Evolutionary conservation across 2,329 filamentous ascomycete genomes (phyloP).

Genomic region (Xylariaceae sp.): DNA sequence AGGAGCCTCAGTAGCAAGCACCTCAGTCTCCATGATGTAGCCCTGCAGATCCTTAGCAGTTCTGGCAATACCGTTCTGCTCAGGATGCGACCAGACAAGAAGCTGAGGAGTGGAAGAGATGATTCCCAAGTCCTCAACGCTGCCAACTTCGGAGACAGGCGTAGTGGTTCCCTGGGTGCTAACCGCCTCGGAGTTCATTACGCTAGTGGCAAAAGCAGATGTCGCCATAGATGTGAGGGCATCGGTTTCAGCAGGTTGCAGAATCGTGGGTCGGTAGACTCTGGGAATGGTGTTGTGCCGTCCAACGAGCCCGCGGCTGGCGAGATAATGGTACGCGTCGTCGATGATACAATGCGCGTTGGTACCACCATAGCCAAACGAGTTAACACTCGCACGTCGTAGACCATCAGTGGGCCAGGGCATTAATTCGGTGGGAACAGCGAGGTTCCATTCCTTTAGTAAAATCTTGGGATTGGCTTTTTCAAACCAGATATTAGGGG

Average conservation of each 20-base stretch:
- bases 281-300: slow-evolving; percentile 22
- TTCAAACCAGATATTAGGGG: slow-evolving; percentile 29
- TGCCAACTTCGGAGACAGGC: slow-evolving; percentile 24
- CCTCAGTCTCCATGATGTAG: slow-evolving; percentile 22
- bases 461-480: slow-evolving; percentile 29
- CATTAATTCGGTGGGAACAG: slow-evolving; percentile 25
- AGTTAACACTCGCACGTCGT: slow-evolving; percentile 33
- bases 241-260: slow-evolving; percentile 15
- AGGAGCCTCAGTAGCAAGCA: slow-evolving; percentile 20
- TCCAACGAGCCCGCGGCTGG: slow-evolving; percentile 23
- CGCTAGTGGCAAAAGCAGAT: slow-evolving; percentile 22
- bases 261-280: slow-evolving; percentile 15
- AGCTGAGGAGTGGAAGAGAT: slow-evolving; percentile 25
- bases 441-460: slow-evolving; percentile 28
- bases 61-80: slow-evolving; percentile 26
- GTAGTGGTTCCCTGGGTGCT: slow-evolving; percentile 22
- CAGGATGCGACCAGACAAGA: slow-evolving; percentile 28
- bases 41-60: slow-evolving; percentile 24
- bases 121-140: slow-evolving; percentile 21
- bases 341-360: slow-evolving; percentile 35
- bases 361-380: slow-evolving; percentile 36
- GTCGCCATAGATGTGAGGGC: slow-evolving; percentile 12
- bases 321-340: slow-evolving; percentile 29
- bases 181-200: slow-evolving; percentile 20
- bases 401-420: slow-evolving; percentile 28